These are phyloP conservation scores for Ciborinia camelliae DNA, from an alignment of 2,329 filamentous ascomycete genomes.

Conservation along the genomic window DNA sequence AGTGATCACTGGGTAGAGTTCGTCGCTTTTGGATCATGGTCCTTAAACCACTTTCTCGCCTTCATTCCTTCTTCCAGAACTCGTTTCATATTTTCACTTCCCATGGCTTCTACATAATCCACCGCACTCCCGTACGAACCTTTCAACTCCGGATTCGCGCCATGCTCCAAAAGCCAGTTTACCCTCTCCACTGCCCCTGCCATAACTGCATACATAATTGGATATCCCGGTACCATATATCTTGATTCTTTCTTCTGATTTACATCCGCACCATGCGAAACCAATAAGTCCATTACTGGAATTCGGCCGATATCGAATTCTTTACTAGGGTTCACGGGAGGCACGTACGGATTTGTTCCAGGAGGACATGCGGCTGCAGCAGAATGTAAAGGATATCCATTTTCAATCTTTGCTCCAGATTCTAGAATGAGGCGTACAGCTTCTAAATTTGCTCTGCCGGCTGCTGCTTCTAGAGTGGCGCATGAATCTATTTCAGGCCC, in stretches of 20 bases:
- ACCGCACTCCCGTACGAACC: neutral
- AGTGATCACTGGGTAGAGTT: neutral
- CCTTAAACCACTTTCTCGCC: neutral
- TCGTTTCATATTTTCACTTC: neutral
- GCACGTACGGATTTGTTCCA: neutral
- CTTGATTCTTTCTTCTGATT: neutral
- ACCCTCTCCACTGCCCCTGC: slow-evolving; percentile 4
- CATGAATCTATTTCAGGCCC: neutral
- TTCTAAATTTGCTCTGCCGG: neutral
- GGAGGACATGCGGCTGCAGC: neutral
- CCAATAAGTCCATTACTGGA: neutral
- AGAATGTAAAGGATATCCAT: neutral
- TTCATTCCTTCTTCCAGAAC: neutral
- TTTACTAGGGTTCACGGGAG: neutral
- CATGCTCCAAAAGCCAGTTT: slow-evolving; percentile 18
- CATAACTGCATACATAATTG: neutral
- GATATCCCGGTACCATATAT: neutral
- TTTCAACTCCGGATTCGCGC: slow-evolving; percentile 4
- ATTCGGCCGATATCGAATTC: neutral
- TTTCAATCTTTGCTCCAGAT: neutral
- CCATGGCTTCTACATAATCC: neutral
- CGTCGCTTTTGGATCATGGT: neutral
- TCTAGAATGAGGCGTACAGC: neutral
- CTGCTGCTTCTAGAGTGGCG: neutral
- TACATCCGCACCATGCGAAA: neutral